These are phyloP conservation scores for Chaetomium fimeti DNA, from an alignment of 495 filamentous ascomycete genomes.

Conservation along the genomic window DNA sequence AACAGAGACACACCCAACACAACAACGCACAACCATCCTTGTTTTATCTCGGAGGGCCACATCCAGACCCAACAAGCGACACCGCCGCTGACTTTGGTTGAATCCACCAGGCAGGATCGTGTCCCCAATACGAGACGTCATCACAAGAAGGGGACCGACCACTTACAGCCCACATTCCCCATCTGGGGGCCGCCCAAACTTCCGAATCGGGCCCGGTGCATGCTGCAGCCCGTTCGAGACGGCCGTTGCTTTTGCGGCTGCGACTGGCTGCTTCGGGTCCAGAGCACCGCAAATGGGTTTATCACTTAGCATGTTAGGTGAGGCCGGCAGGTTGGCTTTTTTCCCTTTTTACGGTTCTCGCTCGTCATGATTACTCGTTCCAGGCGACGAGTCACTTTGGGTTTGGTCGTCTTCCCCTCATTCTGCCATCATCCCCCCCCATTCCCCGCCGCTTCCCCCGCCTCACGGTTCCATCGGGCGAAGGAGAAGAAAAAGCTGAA, in stretches of 20 bases:
- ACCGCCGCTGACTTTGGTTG: too few relatives aligned
- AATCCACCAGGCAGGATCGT: neutral
- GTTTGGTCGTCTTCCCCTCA: neutral
- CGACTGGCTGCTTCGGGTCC: too few relatives aligned
- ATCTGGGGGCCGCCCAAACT: conserved; percentile 14
- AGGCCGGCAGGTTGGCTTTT: too few relatives aligned
- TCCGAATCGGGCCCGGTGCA: conserved; percentile 31
- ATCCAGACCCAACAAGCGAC: neutral
- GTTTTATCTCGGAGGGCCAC: neutral
- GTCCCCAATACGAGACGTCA: too few relatives aligned
- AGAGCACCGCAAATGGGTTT: too few relatives aligned
- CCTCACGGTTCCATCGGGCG: neutral
- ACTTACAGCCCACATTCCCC: neutral
- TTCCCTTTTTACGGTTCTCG: too few relatives aligned
- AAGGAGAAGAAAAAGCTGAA: too few relatives aligned
- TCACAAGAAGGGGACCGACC: neutral
- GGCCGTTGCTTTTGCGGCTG: neutral
- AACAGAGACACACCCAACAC: neutral
- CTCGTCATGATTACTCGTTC: neutral
- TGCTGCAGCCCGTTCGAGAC: conserved; percentile 15
- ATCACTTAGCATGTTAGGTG: too few relatives aligned
- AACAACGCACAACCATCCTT: neutral
- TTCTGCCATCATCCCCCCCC: neutral
- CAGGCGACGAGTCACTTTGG: neutral
- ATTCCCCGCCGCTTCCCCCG: neutral